Base-by-base conservation (phyloP, 1,284 basidiomycete genomes). In the Apiotrichum porosum region DNA sequence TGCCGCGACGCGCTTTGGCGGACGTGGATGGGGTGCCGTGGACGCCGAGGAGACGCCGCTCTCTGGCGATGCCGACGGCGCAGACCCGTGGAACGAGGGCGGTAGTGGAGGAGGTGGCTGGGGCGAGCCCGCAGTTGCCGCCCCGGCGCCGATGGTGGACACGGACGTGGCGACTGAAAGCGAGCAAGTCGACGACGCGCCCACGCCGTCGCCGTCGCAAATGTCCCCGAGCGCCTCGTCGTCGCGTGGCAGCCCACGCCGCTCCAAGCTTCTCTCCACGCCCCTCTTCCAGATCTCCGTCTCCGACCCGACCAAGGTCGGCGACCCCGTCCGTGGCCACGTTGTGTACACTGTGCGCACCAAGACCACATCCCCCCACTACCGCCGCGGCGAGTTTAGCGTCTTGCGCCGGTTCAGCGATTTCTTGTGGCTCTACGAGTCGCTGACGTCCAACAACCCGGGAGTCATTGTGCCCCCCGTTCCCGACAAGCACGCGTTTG, bases 391-490 rank as follows among this genome's bases (percentile, higher is more conserved):
- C 2, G 77, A 83, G 2, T 90, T 93, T 67, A 91, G 91, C 4
- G 92, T 95, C 31, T 81, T 99, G 8, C 82, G 94, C 17, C 84
- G 94, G 19, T 99, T 95, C 73, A 90, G 88, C 18, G 95, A 99
- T 72, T 99, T 98, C 66, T 79, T 97, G 18, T 98, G 95, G 94
- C 75, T 99, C 1, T 95, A 89, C 68, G 92, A 94, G 62, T 84
- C 85, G 0, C 79, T 99, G 1, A 86, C 85, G 0, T 69, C 77
- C 61, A 97, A 97, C 75, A 97, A 98, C 65, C 93, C 95, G 1
- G 95, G 94, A 4, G 91, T 97, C 5, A 87, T 98, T 40, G 89
- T 99, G 0, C 95, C 94, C 4, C 93, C 94, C 0, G 88, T 89
- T 1, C 94, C 94, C 0, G 94, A 94, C 72, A 99, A 99, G 78